Conservation (phyloP, 192 early-diverging fungal genomes). For the Obelidium mucronatum region DNA sequence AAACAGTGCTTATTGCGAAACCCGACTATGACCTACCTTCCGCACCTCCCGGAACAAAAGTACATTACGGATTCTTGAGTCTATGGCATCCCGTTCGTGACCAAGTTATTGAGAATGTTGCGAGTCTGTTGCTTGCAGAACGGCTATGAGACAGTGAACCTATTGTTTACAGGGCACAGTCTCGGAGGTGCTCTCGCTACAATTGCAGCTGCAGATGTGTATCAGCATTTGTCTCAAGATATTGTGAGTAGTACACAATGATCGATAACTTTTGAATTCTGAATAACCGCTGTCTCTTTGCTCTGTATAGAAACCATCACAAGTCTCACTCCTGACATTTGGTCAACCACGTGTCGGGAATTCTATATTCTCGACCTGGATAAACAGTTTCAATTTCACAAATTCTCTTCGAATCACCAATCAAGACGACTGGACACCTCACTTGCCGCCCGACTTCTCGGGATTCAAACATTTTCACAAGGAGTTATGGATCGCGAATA, state of each 20-base stretch:
- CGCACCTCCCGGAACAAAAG: conserved; percentile 45
- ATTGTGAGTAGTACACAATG: neutral
- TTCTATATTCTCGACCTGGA: conserved; percentile 32
- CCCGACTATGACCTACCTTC: conserved; percentile 42
- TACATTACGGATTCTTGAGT: conserved; percentile 46
- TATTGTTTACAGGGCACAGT: conserved; percentile 46
- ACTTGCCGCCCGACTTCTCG: conserved; percentile 44
- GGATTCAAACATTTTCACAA: conserved; percentile 41
- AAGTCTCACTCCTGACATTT: conserved; percentile 37
- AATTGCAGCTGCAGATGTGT: conserved; percentile 37
- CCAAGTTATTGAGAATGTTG: conserved; percentile 25
- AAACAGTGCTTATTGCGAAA: conserved; percentile 33
- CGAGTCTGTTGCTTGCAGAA: neutral
- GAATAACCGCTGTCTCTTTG: neutral
- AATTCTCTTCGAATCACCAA: conserved; percentile 35
- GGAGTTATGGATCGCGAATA: conserved; percentile 44
- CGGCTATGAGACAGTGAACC: neutral
- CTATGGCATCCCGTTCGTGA: conserved; percentile 38
- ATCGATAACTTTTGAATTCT: neutral
- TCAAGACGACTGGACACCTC: conserved; percentile 41
- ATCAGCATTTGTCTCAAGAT: conserved; percentile 7
- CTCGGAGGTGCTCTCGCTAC: conserved; percentile 48
- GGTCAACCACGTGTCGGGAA: conserved; percentile 51
- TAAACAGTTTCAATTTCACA: conserved; percentile 17
- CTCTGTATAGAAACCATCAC: conserved; percentile 16